phyloP scores from a whole-genome alignment of 2,329 filamentous ascomycete species.

The Sclerotinia sclerotiorum region DNA sequence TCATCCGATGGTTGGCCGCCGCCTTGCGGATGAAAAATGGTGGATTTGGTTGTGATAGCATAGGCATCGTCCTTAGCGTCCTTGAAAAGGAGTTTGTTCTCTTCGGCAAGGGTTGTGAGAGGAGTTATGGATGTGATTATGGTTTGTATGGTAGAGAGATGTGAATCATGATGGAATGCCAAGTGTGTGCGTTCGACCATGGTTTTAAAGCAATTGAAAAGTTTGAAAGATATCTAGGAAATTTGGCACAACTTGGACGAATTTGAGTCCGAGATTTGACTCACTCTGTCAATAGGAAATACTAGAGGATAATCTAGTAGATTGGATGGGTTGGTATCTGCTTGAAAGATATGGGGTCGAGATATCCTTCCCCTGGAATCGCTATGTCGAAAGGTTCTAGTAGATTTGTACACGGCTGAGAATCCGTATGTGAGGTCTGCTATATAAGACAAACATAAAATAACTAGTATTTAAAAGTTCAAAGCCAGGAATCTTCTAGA shows the following conservation, averaged over 20 bases:
- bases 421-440: neutral
- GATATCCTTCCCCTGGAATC: neutral
- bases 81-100: conserved; percentile 54
- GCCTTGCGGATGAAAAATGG: conserved; percentile 75
- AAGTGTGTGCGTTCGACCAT: conserved; percentile 23
- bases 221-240: neutral
- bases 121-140: conserved; percentile 28
- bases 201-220: neutral
- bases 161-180: conserved; percentile 27
- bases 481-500: neutral
- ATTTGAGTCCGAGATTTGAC: neutral
- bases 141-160: conserved; percentile 24
- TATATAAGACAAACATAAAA: neutral
- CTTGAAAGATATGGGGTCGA: neutral
- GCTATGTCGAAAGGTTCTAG: neutral
- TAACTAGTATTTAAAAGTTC: neutral
- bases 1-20: conserved; percentile 71
- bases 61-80: conserved; percentile 50
- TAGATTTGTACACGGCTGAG: neutral
- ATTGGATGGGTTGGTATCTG: neutral
- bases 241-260: neutral
- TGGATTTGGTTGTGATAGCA: conserved; percentile 61
- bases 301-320: neutral
- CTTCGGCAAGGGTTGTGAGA: conserved; percentile 28
- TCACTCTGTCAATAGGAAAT: neutral